phyloP scores from a whole-genome alignment of 176 grass and related monocot genomes.

The Triticum monococcum region DNA sequence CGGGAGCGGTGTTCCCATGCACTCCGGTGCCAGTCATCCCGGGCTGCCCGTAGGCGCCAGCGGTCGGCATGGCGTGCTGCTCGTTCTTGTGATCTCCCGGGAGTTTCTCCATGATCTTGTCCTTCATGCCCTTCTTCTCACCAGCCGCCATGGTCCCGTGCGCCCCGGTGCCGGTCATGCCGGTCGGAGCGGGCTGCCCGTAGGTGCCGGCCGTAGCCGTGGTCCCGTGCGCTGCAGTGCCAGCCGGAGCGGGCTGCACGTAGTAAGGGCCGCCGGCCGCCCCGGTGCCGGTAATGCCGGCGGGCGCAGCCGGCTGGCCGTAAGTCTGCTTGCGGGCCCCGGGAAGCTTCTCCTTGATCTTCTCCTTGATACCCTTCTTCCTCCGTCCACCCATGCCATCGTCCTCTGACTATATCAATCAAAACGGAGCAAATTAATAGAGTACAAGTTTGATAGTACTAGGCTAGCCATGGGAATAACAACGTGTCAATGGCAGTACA shows the following conservation, averaged over 20 bases:
- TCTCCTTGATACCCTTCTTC: constrained; percentile 60
- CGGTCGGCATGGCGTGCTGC: neutral
- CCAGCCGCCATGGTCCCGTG: neutral
- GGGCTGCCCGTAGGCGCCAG: neutral
- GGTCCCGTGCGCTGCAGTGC: neutral
- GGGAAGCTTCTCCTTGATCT: constrained; percentile 60
- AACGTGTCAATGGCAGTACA: neutral
- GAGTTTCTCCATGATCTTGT: constrained; percentile 70
- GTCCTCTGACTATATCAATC: constrained; percentile 38
- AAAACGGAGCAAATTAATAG: neutral
- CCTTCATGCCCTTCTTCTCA: constrained; percentile 55
- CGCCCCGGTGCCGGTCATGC: neutral
- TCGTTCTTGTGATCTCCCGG: constrained; percentile 31
- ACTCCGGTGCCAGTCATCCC: neutral
- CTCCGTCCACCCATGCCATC: constrained; percentile 48
- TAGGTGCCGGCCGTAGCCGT: neutral
- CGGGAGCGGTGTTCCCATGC: neutral
- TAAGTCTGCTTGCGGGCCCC: constrained; percentile 12
- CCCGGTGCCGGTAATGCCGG: neutral
- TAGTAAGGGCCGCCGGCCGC: neutral
- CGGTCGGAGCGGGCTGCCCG: neutral
- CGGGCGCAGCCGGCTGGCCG: neutral
- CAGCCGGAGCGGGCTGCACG: neutral
- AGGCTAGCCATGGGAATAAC: neutral
- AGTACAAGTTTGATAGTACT: neutral